phyloP scores from a whole-genome alignment of 352 stramenopile genomes.

The Pythium monospermum region DNA sequence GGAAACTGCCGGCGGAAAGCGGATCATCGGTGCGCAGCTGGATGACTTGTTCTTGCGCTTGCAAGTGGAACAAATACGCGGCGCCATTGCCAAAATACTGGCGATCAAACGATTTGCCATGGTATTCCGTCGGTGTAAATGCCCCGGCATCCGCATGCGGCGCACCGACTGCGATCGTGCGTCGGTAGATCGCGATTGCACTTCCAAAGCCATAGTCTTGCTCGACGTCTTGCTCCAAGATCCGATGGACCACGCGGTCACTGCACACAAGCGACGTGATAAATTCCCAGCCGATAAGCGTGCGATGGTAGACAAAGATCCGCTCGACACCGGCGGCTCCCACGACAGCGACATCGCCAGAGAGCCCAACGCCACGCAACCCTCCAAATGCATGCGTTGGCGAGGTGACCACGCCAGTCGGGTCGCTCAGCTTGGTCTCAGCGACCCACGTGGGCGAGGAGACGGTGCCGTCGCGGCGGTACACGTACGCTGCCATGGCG shows the following conservation, averaged over 20 bases:
- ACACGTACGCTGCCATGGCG: conserved; percentile 46
- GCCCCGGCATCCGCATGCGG: conserved; percentile 79
- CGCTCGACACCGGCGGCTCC: conserved; percentile 70
- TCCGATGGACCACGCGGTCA: conserved; percentile 82
- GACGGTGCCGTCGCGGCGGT: conserved; percentile 20
- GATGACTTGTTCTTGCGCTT: conserved; percentile 71
- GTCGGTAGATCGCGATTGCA: conserved; percentile 72
- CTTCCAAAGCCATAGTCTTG: conserved; percentile 88
- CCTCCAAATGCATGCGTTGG: conserved; percentile 67
- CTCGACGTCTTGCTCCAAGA: conserved; percentile 69
- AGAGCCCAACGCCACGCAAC: conserved; percentile 64
- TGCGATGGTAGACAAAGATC: conserved; percentile 71
- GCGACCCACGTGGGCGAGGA: conserved; percentile 34
- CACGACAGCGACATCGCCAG: conserved; percentile 86
- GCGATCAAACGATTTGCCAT: conserved; percentile 51
- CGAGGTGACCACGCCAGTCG: conserved; percentile 20
- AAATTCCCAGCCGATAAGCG: conserved; percentile 39
- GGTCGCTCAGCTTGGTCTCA: conserved; percentile 41
- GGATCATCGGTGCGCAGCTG: conserved; percentile 49
- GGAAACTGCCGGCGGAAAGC: conserved; percentile 69
- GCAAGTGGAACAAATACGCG: conserved; percentile 70
- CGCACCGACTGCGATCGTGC: conserved; percentile 88
- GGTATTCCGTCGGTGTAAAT: conserved; percentile 46
- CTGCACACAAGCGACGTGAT: conserved; percentile 54
- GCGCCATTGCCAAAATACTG: conserved; percentile 65